Percentiles rank a stretch among this genome's conserved stretches.
These are phyloP conservation scores for Trametes pubescens DNA, from an alignment of 1,284 basidiomycete genomes.

Conservation along the genomic window DNA sequence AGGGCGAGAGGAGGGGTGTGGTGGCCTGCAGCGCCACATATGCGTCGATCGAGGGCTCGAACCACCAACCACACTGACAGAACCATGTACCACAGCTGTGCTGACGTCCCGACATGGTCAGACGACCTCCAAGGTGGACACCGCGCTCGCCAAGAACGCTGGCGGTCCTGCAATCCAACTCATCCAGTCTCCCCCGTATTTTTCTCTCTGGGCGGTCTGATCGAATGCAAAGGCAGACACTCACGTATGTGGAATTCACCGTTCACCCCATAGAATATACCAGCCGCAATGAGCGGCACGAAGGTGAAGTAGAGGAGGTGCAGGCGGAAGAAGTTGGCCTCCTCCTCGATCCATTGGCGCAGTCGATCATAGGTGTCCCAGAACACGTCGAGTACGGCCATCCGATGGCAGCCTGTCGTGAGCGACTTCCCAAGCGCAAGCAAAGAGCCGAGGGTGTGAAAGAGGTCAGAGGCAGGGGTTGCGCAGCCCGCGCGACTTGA, in stretches of 20 bases:
- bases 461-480: not conserved
- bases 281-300: slow-evolving; percentile 62
- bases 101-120: not conserved
- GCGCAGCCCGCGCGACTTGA: slow-evolving; percentile 1
- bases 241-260: slow-evolving; percentile 52
- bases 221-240: slow-evolving; percentile 6
- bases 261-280: slow-evolving; percentile 65
- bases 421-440: not conserved
- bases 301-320: slow-evolving; percentile 66
- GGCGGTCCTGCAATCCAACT: too few species aligned
- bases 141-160: too few species aligned
- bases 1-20: too few species aligned
- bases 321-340: slow-evolving; percentile 61
- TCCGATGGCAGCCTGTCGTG: not conserved
- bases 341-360: slow-evolving; percentile 35
- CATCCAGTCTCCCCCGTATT: not conserved
- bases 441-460: not conserved
- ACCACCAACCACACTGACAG: not conserved
- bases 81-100: not conserved
- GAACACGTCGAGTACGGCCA: slow-evolving; percentile 26
- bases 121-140: not conserved
- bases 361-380: slow-evolving; percentile 19
- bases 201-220: not conserved
- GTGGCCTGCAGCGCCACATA: too few species aligned
- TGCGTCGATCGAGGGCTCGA: not conserved